A percentile compares a stretch with the other conserved stretches of the same genome.
Conservation (phyloP, 257 asterid species). For the Craterostigma plantagineum region DNA sequence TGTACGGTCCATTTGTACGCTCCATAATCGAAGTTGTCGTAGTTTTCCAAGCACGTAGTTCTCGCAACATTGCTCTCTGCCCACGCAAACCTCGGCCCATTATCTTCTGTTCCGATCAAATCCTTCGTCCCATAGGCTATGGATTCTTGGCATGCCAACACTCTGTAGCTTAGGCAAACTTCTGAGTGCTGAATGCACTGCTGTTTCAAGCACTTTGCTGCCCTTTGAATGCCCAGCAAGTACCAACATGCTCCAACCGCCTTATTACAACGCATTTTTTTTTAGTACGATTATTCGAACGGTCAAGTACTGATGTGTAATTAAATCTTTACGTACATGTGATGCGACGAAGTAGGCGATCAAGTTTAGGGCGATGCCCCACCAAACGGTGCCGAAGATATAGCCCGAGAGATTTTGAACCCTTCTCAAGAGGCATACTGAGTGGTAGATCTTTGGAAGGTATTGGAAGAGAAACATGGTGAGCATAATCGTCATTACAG, state of each 20-base stretch:
- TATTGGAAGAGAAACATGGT: slow-evolving; percentile 62
- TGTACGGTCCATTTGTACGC: slow-evolving; percentile 95
- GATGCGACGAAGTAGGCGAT: slow-evolving; percentile 92
- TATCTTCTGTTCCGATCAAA: slow-evolving; percentile 20
- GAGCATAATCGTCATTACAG: slow-evolving; percentile 53
- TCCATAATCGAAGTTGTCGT: slow-evolving; percentile 52
- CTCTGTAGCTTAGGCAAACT: slow-evolving; percentile 15
- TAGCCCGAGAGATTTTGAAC: slow-evolving; percentile 82
- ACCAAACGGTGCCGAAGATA: slow-evolving; percentile 89
- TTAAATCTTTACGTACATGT: slow-evolving; percentile 33
- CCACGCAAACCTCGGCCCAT: slow-evolving; percentile 29
- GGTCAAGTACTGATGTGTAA: no score
- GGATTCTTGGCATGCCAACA: slow-evolving; percentile 36
- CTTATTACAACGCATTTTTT: slow-evolving; percentile 9
- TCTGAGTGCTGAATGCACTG: slow-evolving; percentile 18
- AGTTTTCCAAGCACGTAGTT: slow-evolving; percentile 33
- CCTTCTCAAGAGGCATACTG: slow-evolving; percentile 62
- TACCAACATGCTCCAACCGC: slow-evolving; percentile 85
- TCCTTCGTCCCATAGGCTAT: slow-evolving; percentile 37
- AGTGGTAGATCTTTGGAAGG: slow-evolving; percentile 84
- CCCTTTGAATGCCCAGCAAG: slow-evolving; percentile 58
- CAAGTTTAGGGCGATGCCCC: slow-evolving; percentile 97
- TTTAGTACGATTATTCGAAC: no score
- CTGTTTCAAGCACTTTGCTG: slow-evolving; percentile 40
- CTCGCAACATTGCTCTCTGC: slow-evolving; percentile 40